Base-by-base conservation (phyloP, 306 rosid species). In the Senna tora region DNA sequence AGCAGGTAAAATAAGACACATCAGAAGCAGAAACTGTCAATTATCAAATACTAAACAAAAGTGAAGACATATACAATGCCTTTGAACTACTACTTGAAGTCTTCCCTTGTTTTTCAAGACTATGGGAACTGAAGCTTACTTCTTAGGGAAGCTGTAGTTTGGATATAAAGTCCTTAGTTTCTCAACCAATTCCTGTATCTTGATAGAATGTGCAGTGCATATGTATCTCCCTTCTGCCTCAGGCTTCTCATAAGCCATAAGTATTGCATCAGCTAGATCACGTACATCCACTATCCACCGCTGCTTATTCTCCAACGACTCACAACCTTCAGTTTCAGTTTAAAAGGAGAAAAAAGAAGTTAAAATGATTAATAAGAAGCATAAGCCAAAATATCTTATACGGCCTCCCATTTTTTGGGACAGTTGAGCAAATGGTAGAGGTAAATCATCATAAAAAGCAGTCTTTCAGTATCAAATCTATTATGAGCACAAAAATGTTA, bases 221-320 rank as follows among this genome's bases (percentile, higher is more conserved):
- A 87, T 57, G 81, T 86, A 87, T 80, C 98, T 83, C 75, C 92
- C 94, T 65, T 90, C 84, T 41, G 88, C 90, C 80, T 80, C 87
- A 0, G 17, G 80, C 84, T 87, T 91, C 86, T 89, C 97, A 42
- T 87, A 89, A 3, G 68, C 84, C 80, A 89, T 45, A 45, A 91
- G 45, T 43, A 91, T 41, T 50, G 88, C 96, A 78, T 83, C 82
- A 22, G 81, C 97, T 64, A 89, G 50, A 58, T 89, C 94, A 1
- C 89, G 89, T 10, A 86, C 90, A 10, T 86, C 96, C 32, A 87
- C 91, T 22, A 91, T 57, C 70, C 16, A 21, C 0, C 75, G 77
- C 17, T 0, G 47, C 78, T 54, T 83, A 77, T 89, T 80, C 76
- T 89, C 96, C 81, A 87, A 0, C 0, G 85, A 72, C n/a, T 87